Evolutionary conservation across 257 asterid species (phyloP).

Genomic region (Rauvolfia tetraphylla): DNA sequence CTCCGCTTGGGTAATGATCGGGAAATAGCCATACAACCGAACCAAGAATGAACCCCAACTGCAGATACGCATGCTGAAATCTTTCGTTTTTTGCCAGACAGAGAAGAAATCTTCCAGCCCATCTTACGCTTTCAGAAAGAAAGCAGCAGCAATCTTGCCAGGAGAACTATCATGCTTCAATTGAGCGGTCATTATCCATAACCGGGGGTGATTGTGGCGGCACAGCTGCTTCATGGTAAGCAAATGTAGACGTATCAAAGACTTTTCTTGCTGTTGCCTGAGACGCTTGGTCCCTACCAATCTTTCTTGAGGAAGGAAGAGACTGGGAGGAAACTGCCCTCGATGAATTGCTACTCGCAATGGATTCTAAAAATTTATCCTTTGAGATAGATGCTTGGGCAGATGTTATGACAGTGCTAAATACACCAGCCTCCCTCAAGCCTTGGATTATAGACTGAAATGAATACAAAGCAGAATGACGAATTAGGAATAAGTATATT

Average conservation of each 20-base stretch:
- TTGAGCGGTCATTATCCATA: slow-evolving; percentile 41
- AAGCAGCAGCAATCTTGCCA: slow-evolving; percentile 52
- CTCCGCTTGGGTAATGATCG: slow-evolving; percentile 99
- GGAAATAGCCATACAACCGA: slow-evolving; percentile 53
- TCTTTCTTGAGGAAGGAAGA: slow-evolving; percentile 62
- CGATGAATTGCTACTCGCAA: slow-evolving; percentile 59
- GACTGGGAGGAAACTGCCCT: slow-evolving; percentile 39
- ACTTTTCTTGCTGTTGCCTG: slow-evolving; percentile 53
- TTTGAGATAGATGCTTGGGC: slow-evolving; percentile 50
- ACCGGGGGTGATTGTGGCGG: slow-evolving; percentile 83
- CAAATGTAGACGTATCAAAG: slow-evolving; percentile 27
- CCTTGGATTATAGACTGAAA: slow-evolving; percentile 87
- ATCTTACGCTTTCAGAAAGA: slow-evolving; percentile 37
- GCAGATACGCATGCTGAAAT: slow-evolving; percentile 50
- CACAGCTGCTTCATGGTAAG: slow-evolving; percentile 53
- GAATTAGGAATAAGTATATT: not conserved
- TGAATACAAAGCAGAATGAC: not conserved
- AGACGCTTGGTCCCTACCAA: slow-evolving; percentile 42
- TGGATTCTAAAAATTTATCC: slow-evolving; percentile 66
- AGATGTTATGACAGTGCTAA: slow-evolving; percentile 59
- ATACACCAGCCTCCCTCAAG: slow-evolving; percentile 75
- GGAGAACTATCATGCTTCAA: slow-evolving; percentile 50
- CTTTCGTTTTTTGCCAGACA: slow-evolving; percentile 37
- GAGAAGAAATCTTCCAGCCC: slow-evolving; percentile 21
- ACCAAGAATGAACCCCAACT: slow-evolving; percentile 30